phyloP scores from a whole-genome alignment of 2,329 filamentous ascomycete species.

The Camillea tinctor region DNA sequence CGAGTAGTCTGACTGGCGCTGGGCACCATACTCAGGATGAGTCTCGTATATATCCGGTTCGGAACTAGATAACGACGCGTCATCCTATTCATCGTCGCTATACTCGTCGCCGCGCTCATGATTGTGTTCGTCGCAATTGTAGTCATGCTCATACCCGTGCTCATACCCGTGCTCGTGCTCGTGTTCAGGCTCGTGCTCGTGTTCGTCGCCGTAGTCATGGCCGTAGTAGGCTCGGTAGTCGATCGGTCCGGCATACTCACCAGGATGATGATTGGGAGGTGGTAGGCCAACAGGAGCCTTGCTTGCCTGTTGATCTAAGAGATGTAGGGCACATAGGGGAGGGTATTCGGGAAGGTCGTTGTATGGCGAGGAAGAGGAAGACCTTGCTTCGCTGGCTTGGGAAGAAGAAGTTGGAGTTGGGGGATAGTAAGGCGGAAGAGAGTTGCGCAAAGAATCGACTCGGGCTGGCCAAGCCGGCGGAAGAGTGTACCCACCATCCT shows the following conservation, averaged over 20 bases:
- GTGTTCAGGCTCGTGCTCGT: too few species aligned
- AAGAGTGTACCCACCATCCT: constrained; percentile 84
- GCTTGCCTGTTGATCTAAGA: constrained; percentile 30
- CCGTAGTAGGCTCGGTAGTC: constrained; percentile 8
- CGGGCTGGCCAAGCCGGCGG: constrained; percentile 43
- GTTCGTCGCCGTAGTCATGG: too few species aligned
- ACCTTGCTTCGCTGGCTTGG: constrained; percentile 35
- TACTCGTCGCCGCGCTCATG: constrained; percentile 35
- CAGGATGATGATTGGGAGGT: constrained; percentile 22
- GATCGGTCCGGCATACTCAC: constrained; percentile 43
- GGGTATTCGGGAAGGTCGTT: constrained; percentile 36
- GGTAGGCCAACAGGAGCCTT: constrained; percentile 32
- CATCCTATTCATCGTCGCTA: constrained; percentile 26
- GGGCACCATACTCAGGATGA: constrained; percentile 7
- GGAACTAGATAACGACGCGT: constrained; percentile 12
- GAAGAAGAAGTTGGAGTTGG: constrained; percentile 34
- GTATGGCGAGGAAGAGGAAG: constrained; percentile 45
- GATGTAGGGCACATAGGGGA: constrained; percentile 30
- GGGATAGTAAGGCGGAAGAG: constrained; percentile 28
- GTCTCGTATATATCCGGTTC: constrained; percentile 12
- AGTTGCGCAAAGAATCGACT: constrained; percentile 41
- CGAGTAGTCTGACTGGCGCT: constrained; percentile 7
- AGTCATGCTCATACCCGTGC: too few species aligned
- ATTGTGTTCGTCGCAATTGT: too few species aligned
- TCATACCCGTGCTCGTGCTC: too few species aligned